Base-by-base conservation (phyloP, 2,329 filamentous ascomycete species). In the Tolypocladium inflatum region DNA sequence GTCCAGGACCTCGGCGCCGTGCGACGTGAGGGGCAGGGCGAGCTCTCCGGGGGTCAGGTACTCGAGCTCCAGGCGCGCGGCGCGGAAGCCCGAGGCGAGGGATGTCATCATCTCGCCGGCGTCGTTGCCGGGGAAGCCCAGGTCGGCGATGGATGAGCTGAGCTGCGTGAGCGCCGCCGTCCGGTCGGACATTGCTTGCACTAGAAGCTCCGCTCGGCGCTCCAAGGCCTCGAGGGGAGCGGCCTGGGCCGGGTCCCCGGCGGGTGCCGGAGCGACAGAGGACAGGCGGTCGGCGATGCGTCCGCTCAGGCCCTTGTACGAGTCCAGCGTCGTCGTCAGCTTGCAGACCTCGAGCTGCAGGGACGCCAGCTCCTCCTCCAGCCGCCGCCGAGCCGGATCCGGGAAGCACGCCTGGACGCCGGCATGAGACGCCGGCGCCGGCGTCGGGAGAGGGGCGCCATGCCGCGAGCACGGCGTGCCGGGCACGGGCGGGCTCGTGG, bases 31-130 rank as follows among this genome's bases (percentile, higher is more conserved):
- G 0, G 82, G 80, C 0, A 84, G 73, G 0, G 75, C 64, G n/a
- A 80, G 71, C 65, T 86, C 83, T 7, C 83, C 83, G 0, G 83
- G 83, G 0, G 78, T 80, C 23, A 86, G 74, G 64, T 85, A 85
- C 67, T 86, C 84, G 2, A 86, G 77, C 63, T 86, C 83, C 0
- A 86, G 71, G 1, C 84, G 78, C 1, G 83, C 83, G 2, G 78
- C 68, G 23, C 83, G 80, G 70, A 87, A 81, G 2, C 78, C 75
- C 2, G 72, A 61, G 0, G 74, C 67, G 15, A 87, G 74, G 0
- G 77, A 74, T 1, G 71, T 60, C 9, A 86, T 65, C 58, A 81
- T 76, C n/a, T 78, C 77, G n/a, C 70, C 57, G 0, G 78, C 75
- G 59, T 82, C 78, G 8, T 63, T 60, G 1, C 79, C 77, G 0